Evolutionary conservation across 2,329 filamentous ascomycete species (phyloP).

Genomic region (Allantophomopsis cytisporea): DNA sequence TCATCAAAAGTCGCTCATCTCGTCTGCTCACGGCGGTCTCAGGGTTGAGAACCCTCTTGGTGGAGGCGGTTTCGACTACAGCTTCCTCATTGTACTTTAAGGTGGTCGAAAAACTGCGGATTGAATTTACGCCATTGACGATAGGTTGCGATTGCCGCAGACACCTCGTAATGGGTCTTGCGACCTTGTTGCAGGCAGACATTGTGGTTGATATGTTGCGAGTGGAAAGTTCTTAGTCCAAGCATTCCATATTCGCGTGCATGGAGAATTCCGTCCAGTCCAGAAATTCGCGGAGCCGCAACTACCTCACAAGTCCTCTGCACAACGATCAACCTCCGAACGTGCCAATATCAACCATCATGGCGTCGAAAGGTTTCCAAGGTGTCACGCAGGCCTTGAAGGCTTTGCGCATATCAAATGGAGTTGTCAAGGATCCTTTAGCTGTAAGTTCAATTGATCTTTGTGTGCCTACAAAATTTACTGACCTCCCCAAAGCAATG

Average conservation of each 20-base stretch:
- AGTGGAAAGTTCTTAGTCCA: background rate
- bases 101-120: conserved; percentile 17
- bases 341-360: conserved; percentile 5
- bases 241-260: background rate
- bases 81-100: conserved; percentile 20
- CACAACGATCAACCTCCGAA: conserved; percentile 2
- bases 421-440: conserved; percentile 20
- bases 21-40: conserved; percentile 49
- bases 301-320: background rate
- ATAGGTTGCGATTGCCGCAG: conserved; percentile 25
- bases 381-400: conserved; percentile 14
- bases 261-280: background rate
- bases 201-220: conserved; percentile 22
- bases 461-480: background rate
- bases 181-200: conserved; percentile 46
- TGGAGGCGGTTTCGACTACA: conserved; percentile 21
- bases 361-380: conserved; percentile 18
- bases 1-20: conserved; percentile 55
- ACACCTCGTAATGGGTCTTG: conserved; percentile 40
- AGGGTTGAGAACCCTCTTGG: conserved; percentile 42
- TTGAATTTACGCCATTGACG: conserved; percentile 8
- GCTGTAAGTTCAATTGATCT: conserved; percentile 15
- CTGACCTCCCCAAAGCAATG: conserved; percentile 24
- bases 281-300: conserved; percentile 1
- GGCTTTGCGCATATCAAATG: conserved; percentile 9